Evolutionary conservation across 2,329 filamentous ascomycete genomes (phyloP).

Genomic region (Trichoderma sp.): DNA sequence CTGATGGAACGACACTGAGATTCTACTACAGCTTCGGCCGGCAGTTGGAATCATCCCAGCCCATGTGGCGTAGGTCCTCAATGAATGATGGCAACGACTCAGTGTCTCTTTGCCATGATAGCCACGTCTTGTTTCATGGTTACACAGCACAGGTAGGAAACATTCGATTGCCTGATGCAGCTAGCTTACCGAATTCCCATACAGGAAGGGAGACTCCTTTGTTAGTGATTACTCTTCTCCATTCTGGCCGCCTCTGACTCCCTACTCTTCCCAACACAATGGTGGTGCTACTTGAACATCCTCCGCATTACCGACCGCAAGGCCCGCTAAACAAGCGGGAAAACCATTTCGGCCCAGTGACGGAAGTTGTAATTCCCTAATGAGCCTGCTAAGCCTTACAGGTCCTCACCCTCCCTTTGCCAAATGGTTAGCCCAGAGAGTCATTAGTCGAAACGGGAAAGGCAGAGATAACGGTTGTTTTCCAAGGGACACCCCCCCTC

Average conservation of each 20-base stretch:
- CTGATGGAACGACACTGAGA: background rate
- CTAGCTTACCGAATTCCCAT: background rate
- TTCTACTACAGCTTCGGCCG: background rate
- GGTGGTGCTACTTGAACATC: background rate
- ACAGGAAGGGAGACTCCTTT: background rate
- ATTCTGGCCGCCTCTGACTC: background rate
- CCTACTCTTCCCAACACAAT: background rate
- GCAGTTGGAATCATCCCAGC: background rate
- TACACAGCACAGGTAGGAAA: background rate
- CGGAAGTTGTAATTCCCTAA: background rate
- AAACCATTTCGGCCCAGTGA: background rate
- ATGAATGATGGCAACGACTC: background rate
- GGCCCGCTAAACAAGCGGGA: constrained; percentile 7
- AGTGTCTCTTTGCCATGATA: background rate
- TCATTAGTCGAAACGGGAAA: constrained; percentile 5
- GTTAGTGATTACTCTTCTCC: constrained; percentile 9
- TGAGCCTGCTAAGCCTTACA: constrained; percentile 12
- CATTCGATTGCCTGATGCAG: background rate
- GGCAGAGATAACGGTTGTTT: background rate
- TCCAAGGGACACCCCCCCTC: background rate
- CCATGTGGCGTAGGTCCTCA: background rate
- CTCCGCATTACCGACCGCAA: constrained; percentile 9
- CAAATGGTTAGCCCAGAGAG: background rate
- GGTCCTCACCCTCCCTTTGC: background rate
- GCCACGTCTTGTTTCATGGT: background rate